Conservation (phyloP, 371 early-diverging fungal species). For the Lichtheimia corymbifera region DNA sequence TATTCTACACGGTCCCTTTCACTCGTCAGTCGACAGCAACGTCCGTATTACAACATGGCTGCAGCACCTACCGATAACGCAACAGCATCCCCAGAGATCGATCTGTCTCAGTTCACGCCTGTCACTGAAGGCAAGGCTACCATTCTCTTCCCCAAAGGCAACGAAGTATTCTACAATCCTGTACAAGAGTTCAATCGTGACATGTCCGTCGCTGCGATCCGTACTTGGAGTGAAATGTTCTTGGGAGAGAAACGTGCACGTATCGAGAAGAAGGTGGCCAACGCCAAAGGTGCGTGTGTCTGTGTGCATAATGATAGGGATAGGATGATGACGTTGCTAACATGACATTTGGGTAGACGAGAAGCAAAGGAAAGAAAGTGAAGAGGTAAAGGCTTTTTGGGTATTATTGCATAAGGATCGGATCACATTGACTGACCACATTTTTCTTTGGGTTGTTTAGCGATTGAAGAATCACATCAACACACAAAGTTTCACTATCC, state of each 20-base stretch:
- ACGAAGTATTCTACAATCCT: conserved; percentile 99
- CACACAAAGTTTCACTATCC: conserved; percentile 64
- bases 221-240: conserved; percentile 79
- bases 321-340: not conserved
- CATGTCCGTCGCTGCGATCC: conserved; percentile 94
- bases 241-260: conserved; percentile 55
- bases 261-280: conserved; percentile 49
- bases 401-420: not conserved
- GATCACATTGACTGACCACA: not conserved
- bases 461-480: conserved; percentile 28
- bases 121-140: conserved; percentile 85
- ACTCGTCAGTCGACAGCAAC: too few species aligned
- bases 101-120: conserved; percentile 52
- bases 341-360: conserved; percentile 22
- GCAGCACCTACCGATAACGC: not conserved
- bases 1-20: too few species aligned
- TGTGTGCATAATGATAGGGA: not conserved
- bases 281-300: conserved; percentile 28
- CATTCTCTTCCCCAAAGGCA: conserved; percentile 86
- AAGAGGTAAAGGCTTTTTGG: conserved; percentile 22
- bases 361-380: conserved; percentile 19
- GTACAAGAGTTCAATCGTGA: conserved; percentile 98
- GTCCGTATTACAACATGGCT: too few species aligned
- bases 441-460: conserved; percentile 8
- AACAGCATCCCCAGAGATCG: conserved; percentile 27